Base-by-base conservation (phyloP, 2,329 filamentous ascomycete species). In the Xylaria sp. region DNA sequence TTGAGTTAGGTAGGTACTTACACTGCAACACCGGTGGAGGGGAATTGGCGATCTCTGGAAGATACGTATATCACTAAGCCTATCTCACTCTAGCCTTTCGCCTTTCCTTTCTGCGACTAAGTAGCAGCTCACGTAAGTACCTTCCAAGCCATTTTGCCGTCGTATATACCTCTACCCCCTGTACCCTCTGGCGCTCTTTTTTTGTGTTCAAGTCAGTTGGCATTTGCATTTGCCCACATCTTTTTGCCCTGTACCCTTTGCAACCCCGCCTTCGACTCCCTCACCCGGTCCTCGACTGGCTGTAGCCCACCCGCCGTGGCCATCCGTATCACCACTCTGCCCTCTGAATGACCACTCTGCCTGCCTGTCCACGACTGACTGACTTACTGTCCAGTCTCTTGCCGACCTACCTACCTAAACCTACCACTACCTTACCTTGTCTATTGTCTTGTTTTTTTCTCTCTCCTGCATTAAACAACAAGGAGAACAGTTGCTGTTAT, bases 241-340 rank as follows among this genome's bases (percentile, higher is more conserved):
- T 60, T 66, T 57, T 53, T 59, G 27, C 61, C 65, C 68, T 70
- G 67, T 60, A 42, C 69, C 59, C 68, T 68, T 68, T 51, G 55
- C 68, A 70, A 71, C 70, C 70, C 70, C 70, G 70, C 70, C 70
- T 64, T 70, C 65, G 65, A 47, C 60, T 58, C 58, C 50, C 64
- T 69, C 69, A 65, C 47, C 51, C 54, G 21, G 37, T n/a, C 42
- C 60, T 63, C 59, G 58, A 59, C 63, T 65, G 63, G 61, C 63
- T 42, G 55, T 59, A 65, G 58, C 60, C 64, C 68, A 53, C 53
- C 60, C 60, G 35, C 44, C 54, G 32, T 54, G 40, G 66, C 61
- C 61, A 66, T 65, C 61, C 61, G 62, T 65, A 68, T 65, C 53
- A 42, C 40, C 65, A 63, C 40, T 35, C 32, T 35, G 32, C 37